Percentiles rank a stretch among this genome's conserved stretches.
Conservation (phyloP, 371 early-diverging fungal species). For the Chytridium lagenaria region DNA sequence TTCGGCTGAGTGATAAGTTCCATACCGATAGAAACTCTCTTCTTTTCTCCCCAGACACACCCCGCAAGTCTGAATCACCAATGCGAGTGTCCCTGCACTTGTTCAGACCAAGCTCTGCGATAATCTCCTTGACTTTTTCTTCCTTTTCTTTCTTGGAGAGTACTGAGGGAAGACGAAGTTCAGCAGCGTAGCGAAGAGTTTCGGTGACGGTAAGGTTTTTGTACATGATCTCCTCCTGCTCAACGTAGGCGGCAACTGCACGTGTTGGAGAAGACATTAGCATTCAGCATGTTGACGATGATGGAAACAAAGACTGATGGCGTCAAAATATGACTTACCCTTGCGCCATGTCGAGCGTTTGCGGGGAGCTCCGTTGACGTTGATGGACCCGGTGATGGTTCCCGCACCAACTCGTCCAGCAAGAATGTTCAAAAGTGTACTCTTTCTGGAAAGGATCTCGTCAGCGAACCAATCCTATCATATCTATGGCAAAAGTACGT, state of each 20-base stretch:
- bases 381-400: neutral
- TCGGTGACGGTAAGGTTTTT: constrained; percentile 81
- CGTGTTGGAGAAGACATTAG: too few species aligned
- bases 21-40: constrained; percentile 91
- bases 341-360: neutral
- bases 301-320: too few species aligned
- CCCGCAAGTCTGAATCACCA: constrained; percentile 53
- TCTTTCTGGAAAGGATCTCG: constrained; percentile 44
- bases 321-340: neutral
- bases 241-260: constrained; percentile 75
- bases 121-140: constrained; percentile 67
- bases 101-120: constrained; percentile 73
- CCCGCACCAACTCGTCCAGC: constrained; percentile 44
- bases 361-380: constrained; percentile 5
- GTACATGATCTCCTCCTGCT: constrained; percentile 87
- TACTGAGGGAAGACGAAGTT: constrained; percentile 74
- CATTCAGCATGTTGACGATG: too few species aligned
- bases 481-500: neutral
- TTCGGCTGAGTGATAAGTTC: constrained; percentile 72
- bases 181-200: constrained; percentile 80
- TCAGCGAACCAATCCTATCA: neutral
- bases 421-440: constrained; percentile 55
- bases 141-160: constrained; percentile 63
- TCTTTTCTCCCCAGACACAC: constrained; percentile 88
- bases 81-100: constrained; percentile 70